Base-by-base conservation (phyloP, 768 basidiomycete genomes). In the Pisolithus orientalis region DNA sequence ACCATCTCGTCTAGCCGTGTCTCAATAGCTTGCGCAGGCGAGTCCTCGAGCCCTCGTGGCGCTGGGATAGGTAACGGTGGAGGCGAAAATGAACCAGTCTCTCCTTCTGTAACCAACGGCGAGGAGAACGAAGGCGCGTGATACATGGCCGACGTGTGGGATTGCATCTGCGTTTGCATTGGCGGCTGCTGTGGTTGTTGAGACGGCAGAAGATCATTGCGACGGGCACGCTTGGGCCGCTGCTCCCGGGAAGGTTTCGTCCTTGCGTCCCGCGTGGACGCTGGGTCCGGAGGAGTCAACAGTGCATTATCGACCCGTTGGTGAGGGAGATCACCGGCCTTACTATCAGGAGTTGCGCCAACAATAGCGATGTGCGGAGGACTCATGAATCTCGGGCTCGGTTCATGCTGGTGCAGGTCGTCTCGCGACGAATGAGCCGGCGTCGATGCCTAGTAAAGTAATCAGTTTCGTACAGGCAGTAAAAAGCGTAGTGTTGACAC, bases 281-380 rank as follows among this genome's bases (percentile, higher is more conserved):
- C 56, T 28, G 66, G 58, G 55, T 66, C 57, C 14, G 66, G 51
- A 21, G 66, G 66, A 0, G 51, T 62, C 39, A 68, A 64, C 1
- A 70, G 44, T 27, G 48, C 38, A 49, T 59, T 53, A 51, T 68
- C 57, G 37, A 68, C 51, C 34, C 34, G 34, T 34, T 59, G 44
- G 9, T 49, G 55, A 9, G 66, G 66, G n/a, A 68, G 49, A 8
- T 70, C 59, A 21, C 51, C 54, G 25, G 46, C 21, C 14, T 50
- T 37, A 13, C 58, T 39, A 17, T 59, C 21, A 4, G 66, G 66
- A 21, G 66, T 70, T 45, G 66, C 64, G 27, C 60, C 64, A 10
- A 68, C 62, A 17, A 68, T 57, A 25, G 66, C 59, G 16, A 68
- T 68, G 46, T 70, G 66, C 4, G 66, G 66, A 25, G 57, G 62